A percentile compares a stretch with the other conserved stretches of the same genome.
phyloP scores from a whole-genome alignment of 2,329 filamentous ascomycete genomes.

The Waltergamsia citrina region DNA sequence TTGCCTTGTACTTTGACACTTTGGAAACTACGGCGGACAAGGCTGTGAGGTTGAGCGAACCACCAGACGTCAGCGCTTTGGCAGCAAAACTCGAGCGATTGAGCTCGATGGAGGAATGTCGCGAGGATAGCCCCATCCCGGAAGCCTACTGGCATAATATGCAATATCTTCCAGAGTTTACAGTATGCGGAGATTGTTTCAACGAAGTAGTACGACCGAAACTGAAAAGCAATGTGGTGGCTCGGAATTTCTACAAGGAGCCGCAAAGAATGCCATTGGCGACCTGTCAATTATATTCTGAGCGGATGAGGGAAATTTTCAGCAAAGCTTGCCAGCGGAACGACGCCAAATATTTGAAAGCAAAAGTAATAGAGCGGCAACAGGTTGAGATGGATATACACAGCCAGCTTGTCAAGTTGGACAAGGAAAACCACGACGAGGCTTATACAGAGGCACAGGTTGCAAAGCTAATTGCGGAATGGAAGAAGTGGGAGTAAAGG shows the following conservation, averaged over 20 bases:
- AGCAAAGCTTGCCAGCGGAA: slow-evolving; percentile 53
- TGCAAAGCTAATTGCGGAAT: slow-evolving; percentile 43
- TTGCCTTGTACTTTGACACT: slow-evolving; percentile 50
- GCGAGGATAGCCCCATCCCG: slow-evolving; percentile 50
- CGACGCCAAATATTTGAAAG: slow-evolving; percentile 55
- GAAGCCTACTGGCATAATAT: slow-evolving; percentile 70
- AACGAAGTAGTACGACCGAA: slow-evolving; percentile 68
- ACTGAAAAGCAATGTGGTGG: slow-evolving; percentile 44
- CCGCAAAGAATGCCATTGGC: slow-evolving; percentile 44
- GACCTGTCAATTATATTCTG: slow-evolving; percentile 72
- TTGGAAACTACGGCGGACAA: slow-evolving; percentile 48
- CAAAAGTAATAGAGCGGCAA: slow-evolving; percentile 47
- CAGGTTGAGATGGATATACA: slow-evolving; percentile 51
- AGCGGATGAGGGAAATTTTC: slow-evolving; percentile 70
- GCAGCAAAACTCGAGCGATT: slow-evolving; percentile 54
- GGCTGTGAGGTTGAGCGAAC: slow-evolving; percentile 30
- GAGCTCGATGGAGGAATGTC: slow-evolving; percentile 52
- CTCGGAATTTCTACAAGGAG: slow-evolving; percentile 54
- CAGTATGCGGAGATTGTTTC: slow-evolving; percentile 82
- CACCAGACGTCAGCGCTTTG: slow-evolving; percentile 51
- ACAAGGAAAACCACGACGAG: slow-evolving; percentile 21
- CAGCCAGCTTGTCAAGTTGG: slow-evolving; percentile 37
- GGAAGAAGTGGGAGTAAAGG: slow-evolving; percentile 46
- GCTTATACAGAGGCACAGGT: slow-evolving; percentile 31
- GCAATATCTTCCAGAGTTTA: slow-evolving; percentile 64